Base-by-base conservation (phyloP, 345 rosid species). In the Bruguiera parviflora region DNA sequence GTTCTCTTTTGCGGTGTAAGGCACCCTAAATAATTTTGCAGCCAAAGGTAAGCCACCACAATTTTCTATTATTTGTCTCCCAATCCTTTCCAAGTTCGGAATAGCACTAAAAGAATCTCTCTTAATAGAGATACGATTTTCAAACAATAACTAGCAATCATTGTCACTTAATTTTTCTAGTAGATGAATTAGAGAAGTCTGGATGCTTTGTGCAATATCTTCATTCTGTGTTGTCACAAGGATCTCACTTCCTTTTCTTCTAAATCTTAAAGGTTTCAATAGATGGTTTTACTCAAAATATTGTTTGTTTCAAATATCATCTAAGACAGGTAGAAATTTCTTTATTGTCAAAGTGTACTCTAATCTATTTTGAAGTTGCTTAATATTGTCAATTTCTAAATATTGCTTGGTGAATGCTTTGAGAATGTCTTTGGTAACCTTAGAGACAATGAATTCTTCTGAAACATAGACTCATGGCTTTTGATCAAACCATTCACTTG, bases 391-490 rank as follows among this genome's bases (percentile, higher is more conserved):
- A 15, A 18, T 4, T 3, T 47, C 35, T 24, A 9, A 52, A n/a
- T 2, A 22, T 0, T 0, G 0, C 8, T 10, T 9, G 22, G 43
- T 16, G 8, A 69, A 3, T 6, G 7, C 51, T n/a, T 60, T 6
- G 13, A 51, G 65, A 18, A 69, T 60, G 21, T 69, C 65, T 60
- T 32, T 60, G 0, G 73, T 51, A 20, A 69, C 9, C 59, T 51
- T 49, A 15, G 5, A 22, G 13, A 69, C 21, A 15, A 43, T 39
- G 35, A 51, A 59, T 5, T 49, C 33, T 47, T 29, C 51, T 3
- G 66, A 69, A 22, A 69, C 58, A 49, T 13, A 69, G 13, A 69
- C 43, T 58, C 72, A 59, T 28, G 72, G 57, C 28, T 59, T 59
- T 6, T 37, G 20, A 8, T 59, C 46, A 60, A 69, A 69, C 6